Percentiles rank a stretch among this genome's conserved stretches.
phyloP scores from a whole-genome alignment of 2,329 filamentous ascomycete species.

The Reticulascus tulasneorum region DNA sequence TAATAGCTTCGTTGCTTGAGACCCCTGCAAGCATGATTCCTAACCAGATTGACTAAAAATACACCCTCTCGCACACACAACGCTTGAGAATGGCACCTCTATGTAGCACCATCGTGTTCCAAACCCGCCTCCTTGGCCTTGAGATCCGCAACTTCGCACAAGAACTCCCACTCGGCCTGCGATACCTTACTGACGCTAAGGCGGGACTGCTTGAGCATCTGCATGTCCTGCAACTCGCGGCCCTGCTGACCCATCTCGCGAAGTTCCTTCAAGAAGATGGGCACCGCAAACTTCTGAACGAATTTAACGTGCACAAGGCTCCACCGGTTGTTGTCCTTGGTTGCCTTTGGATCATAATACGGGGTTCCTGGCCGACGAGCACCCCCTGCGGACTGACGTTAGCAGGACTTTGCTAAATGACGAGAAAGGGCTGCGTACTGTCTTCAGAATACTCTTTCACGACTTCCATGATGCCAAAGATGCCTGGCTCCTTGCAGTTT shows the following conservation, averaged over 20 bases:
- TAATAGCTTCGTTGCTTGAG: no score
- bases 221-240: slow-evolving; percentile 75
- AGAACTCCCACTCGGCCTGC: slow-evolving; percentile 62
- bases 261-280: slow-evolving; percentile 71
- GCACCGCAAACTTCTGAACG: slow-evolving; percentile 71
- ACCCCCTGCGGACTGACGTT: slow-evolving; percentile 67
- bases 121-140: slow-evolving; percentile 10
- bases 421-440: slow-evolving; percentile 43
- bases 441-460: slow-evolving; percentile 81
- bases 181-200: slow-evolving; percentile 74
- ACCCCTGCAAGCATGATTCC: no score
- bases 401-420: neutral
- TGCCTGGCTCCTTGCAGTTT: slow-evolving; percentile 84
- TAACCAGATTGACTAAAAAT: no score
- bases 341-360: slow-evolving; percentile 80
- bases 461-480: slow-evolving; percentile 85
- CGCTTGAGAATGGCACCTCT: no score
- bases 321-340: slow-evolving; percentile 58
- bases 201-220: slow-evolving; percentile 76
- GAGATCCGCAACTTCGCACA: no score
- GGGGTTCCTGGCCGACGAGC: no score
- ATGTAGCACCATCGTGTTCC: no score
- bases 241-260: slow-evolving; percentile 53
- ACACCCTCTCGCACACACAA: no score
- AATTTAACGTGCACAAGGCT: slow-evolving; percentile 86